Evolutionary conservation across 2,329 filamentous ascomycete genomes (phyloP).

Genomic region (Pseudocercospora vitis): DNA sequence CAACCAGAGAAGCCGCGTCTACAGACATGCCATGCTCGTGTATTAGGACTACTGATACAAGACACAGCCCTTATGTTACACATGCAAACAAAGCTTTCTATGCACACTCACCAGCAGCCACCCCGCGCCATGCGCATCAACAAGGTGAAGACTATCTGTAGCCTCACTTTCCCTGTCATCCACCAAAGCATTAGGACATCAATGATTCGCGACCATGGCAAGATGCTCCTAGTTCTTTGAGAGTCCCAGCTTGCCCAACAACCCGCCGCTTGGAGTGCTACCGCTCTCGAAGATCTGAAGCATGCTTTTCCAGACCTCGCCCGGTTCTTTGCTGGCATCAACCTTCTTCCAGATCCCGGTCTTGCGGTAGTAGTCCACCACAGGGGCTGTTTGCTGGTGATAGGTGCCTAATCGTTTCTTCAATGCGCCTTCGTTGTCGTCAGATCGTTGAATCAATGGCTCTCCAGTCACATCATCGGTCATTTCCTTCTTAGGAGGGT

Average conservation of each 20-base stretch:
- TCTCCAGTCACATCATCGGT: conserved; percentile 96
- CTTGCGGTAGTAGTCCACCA: conserved; percentile 95
- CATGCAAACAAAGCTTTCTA: conserved; percentile 19
- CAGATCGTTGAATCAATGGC: conserved; percentile 90
- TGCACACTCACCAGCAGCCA: conserved; percentile 22
- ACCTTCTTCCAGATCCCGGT: conserved; percentile 95
- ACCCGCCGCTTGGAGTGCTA: conserved; percentile 43
- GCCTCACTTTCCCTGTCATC: conserved; percentile 1
- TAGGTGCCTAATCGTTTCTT: conserved; percentile 94
- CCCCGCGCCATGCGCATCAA: not conserved
- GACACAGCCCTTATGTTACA: conserved; percentile 29
- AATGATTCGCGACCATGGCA: conserved; percentile 14
- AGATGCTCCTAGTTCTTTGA: conserved; percentile 28
- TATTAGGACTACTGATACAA: conserved; percentile 26
- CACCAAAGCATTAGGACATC: conserved; percentile 6
- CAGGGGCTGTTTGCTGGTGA: conserved; percentile 88
- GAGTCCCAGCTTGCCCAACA: conserved; percentile 57
- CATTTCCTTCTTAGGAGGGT: conserved; percentile 92
- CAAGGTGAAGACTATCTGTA: not conserved
- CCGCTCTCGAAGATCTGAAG: conserved; percentile 69
- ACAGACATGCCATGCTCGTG: conserved; percentile 11
- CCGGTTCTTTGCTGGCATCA: conserved; percentile 93
- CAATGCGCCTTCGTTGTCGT: conserved; percentile 94
- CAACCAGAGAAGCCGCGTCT: not conserved
- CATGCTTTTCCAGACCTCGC: conserved; percentile 92